Evolutionary conservation across 305 asterid species (phyloP), one percentile per base, ranked within the genome.

Genomic region (Ruellia speciosa): DNA sequence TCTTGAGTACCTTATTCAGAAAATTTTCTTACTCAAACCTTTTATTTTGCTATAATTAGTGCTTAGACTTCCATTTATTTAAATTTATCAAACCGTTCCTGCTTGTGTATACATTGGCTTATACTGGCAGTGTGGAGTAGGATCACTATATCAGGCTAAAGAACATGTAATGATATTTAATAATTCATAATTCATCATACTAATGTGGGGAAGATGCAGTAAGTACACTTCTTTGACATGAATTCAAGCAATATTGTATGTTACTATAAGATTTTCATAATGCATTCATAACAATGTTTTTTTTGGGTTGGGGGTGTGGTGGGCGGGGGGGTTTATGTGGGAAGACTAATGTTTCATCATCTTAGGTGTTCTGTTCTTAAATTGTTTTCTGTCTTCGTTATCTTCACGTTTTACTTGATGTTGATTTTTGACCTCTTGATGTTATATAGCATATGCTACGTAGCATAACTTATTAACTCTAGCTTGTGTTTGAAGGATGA

Each of bases 191-290:
- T 11, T 16, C 54, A 18, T 28, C 58, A 14, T 14, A 37, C 58
- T 14, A 9, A 24, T 52, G 3, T 53, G 13, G 35, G 12, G 49
- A 37, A 60, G 46, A 49, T 60, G 11, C 50, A 48, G 37, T n/a
- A 50, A 60, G n/a, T 49, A 31, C n/a, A 15, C 10, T 47, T 49
- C 7, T 24, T n/a, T 4, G 9, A 6, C 3, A 5, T 8, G 41
- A 24, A 24, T 24, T 58, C 15, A 46, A 58, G 54, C 39, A 14
- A n/a, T 14, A 52, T 28, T 31, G 19, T 24, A 52, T 52, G 17
- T 52, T 14, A n/a, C n/a, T n/a, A n/a, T n/a, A n/a, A n/a, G n/a
- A 4, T 24, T 24, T 4, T 24, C 31, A 24, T 24, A 24, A 24
- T 24, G 31, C 31, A 1, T 24, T 4, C 31, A 24, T 24, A 24